A percentile compares a stretch with the other conserved stretches of the same genome.
Conservation (phyloP, 2,329 filamentous ascomycete genomes). For the Penicillium sp. region DNA sequence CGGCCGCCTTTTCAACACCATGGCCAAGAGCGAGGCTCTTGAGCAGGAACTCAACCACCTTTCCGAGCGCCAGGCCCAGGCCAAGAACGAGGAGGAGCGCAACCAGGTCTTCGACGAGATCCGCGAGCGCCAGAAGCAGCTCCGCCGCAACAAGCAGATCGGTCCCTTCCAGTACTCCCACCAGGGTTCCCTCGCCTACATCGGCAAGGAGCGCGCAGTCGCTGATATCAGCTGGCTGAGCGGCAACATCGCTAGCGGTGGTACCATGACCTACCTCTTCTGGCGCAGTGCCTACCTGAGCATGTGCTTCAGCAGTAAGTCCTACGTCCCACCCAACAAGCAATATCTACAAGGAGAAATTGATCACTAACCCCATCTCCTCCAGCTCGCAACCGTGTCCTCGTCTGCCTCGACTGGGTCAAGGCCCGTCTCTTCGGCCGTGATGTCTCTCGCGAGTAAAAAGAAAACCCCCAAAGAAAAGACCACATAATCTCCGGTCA, state of each 20-base stretch:
- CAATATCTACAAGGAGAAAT: not conserved
- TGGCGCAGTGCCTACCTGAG: slow-evolving; percentile 97
- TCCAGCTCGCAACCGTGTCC: slow-evolving; percentile 82
- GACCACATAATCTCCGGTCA: not conserved
- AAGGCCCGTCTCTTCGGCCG: slow-evolving; percentile 97
- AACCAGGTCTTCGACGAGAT: slow-evolving; percentile 68
- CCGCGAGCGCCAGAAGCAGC: slow-evolving; percentile 77
- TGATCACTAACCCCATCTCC: slow-evolving; percentile 3
- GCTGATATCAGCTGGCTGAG: slow-evolving; percentile 97
- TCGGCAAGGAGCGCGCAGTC: slow-evolving; percentile 95
- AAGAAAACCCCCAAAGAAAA: too few species aligned
- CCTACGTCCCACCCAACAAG: not conserved
- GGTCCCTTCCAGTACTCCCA: slow-evolving; percentile 98
- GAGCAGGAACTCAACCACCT: slow-evolving; percentile 72
- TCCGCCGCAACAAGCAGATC: slow-evolving; percentile 86
- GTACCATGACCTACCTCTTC: slow-evolving; percentile 94
- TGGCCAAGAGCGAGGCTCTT: slow-evolving; percentile 87
- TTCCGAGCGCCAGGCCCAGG: slow-evolving; percentile 61
- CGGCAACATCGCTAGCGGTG: slow-evolving; percentile 90
- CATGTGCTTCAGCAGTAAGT: slow-evolving; percentile 99
- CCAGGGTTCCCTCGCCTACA: slow-evolving; percentile 94
- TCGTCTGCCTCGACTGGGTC: slow-evolving; percentile 91
- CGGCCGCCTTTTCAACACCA: slow-evolving; percentile 94
- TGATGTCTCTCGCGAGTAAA: slow-evolving; percentile 63
- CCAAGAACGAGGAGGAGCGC: slow-evolving; percentile 59